Evolutionary conservation across 1,139 yeast genomes (phyloP), one percentile per base, ranked within the genome.

Genomic region (Casaregolazyma suthepensis): DNA sequence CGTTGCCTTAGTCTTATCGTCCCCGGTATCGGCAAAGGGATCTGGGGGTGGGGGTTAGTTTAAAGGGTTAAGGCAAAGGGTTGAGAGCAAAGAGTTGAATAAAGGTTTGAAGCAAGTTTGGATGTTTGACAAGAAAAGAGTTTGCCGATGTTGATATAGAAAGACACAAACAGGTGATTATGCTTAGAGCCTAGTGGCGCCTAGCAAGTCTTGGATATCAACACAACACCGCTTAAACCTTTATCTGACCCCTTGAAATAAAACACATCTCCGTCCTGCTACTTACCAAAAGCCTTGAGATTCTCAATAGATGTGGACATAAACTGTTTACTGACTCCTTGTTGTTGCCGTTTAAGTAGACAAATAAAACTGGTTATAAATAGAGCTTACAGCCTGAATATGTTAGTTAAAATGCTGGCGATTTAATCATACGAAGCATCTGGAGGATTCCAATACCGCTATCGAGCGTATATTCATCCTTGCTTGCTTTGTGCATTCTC

Each of bases 21-120:
- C 98, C 80, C 97, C 98, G 76, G 97, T 91, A 76, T 93, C 99
- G 84, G 98, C 97, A 85, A 93, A 93, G 64, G 99, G 99, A 78
- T 93, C 96, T 80, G 45, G n/a, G n/a, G n/a, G n/a, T n/a, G n/a
- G n/a, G n/a, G n/a, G n/a, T n/a, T n/a, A n/a, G n/a, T n/a, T n/a
- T n/a, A n/a, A n/a, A n/a, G n/a, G n/a, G n/a, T n/a, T n/a, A n/a
- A n/a, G n/a, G n/a, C n/a, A n/a, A n/a, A n/a, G n/a, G n/a, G n/a
- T n/a, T n/a, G n/a, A n/a, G n/a, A n/a, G n/a, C n/a, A n/a, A n/a
- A n/a, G n/a, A n/a, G n/a, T n/a, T n/a, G n/a, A n/a, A n/a, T n/a
- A n/a, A n/a, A n/a, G n/a, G n/a, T n/a, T n/a, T n/a, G n/a, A n/a
- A n/a, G n/a, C n/a, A 18, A 37, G 5, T 13, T 9, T 12, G 6